Evolutionary conservation across 129 eudicot species (phyloP).

Genomic region (Centaurea solstitialis): DNA sequence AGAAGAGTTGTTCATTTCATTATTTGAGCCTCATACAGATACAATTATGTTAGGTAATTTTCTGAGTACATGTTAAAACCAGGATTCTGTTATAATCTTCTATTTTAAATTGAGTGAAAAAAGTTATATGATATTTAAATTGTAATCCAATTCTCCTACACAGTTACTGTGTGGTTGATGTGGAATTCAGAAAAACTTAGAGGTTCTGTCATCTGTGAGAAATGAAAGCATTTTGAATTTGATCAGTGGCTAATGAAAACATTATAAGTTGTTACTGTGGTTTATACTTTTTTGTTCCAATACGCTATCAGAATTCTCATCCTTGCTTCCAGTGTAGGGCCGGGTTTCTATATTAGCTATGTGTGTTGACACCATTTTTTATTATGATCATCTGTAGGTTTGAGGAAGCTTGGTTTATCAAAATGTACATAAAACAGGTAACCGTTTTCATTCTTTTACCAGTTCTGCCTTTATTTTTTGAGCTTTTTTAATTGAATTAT

Average conservation of each 20-base stretch:
- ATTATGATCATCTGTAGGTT: slow-evolving; percentile 25
- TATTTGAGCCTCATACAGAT: background rate
- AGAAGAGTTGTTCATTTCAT: background rate
- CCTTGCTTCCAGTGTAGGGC: background rate
- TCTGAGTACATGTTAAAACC: background rate
- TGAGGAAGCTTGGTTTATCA: slow-evolving; percentile 21
- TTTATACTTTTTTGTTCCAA: background rate
- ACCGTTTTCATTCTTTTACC: background rate
- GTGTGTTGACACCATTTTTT: background rate
- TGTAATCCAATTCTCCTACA: background rate
- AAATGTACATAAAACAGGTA: slow-evolving; percentile 92
- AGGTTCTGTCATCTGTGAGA: background rate
- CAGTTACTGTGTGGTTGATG: background rate
- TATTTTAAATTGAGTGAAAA: background rate
- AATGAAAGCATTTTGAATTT: slow-evolving; percentile 12
- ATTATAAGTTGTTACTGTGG: background rate
- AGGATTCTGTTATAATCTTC: background rate
- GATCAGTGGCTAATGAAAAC: background rate
- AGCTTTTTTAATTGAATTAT: background rate
- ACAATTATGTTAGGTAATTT: background rate
- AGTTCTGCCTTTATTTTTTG: background rate
- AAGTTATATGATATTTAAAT: background rate
- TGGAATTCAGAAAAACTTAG: background rate
- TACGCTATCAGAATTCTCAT: background rate
- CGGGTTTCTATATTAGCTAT: background rate